Conservation (phyloP, 192 early-diverging fungal genomes). For the Polychytrium aggregatum region DNA sequence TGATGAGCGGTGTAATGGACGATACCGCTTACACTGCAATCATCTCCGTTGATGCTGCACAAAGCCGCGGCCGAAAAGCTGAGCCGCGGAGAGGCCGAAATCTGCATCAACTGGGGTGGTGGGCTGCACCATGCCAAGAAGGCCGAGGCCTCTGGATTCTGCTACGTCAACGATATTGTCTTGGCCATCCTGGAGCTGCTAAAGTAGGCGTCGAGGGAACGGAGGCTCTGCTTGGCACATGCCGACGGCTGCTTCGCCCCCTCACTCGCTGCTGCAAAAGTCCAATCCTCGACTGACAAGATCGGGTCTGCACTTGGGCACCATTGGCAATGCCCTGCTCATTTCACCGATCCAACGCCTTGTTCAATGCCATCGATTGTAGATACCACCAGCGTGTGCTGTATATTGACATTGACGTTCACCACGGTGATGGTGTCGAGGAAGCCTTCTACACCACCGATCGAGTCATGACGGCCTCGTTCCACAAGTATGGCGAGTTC, state of each 20-base stretch:
- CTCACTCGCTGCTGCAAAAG: no score
- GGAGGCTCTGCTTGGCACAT: no score
- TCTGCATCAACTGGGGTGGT: constrained; percentile 97
- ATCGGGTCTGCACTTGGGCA: no score
- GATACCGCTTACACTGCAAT: constrained; percentile 1
- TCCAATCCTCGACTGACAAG: no score
- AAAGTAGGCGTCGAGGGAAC: no score
- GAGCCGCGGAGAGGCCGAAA: constrained; percentile 68
- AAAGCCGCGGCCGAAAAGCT: constrained; percentile 82
- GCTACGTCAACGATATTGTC: constrained; percentile 98
- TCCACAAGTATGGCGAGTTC: constrained; percentile 93
- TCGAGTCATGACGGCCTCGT: constrained; percentile 89
- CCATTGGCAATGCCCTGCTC: no score
- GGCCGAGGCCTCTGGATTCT: constrained; percentile 86
- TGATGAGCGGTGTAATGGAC: no score
- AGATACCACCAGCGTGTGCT: constrained; percentile 71
- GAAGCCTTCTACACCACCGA: constrained; percentile 88
- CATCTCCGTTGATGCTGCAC: no score
- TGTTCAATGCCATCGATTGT: no score
- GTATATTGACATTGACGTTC: constrained; percentile 95
- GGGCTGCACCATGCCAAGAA: constrained; percentile 91
- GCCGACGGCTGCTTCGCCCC: no score
- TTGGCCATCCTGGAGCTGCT: constrained; percentile 82
- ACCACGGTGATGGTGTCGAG: constrained; percentile 98
- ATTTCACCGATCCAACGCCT: no score